Base-by-base conservation (phyloP, 805 yeast species). In the Monosporozyma aerobia region DNA sequence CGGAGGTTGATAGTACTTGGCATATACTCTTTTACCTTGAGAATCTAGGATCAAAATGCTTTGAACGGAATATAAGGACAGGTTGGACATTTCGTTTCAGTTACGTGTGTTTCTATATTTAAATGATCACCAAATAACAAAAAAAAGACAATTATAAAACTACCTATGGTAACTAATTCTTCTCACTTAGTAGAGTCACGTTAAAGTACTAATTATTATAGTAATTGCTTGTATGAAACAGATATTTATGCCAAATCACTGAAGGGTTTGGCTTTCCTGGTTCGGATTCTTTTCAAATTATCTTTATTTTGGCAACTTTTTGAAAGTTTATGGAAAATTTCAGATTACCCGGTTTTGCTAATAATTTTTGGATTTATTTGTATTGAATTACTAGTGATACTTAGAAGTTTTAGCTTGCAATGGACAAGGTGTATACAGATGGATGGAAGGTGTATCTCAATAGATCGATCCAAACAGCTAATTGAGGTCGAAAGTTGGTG, bases 1-100 rank as follows among this genome's bases (percentile, higher is more conserved):
- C 41, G 89, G 86, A 10, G 85, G 80, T 50, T 76, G 74, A 73
- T 85, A 92, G 75, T 92, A 94, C 65, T 90, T 90, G 57, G 96
- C 84, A 63, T 79, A 86, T 43, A 94, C 71, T 60, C 98, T 75
- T 52, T 81, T 77, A 14, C 96, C 96, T 52, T 83, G 85, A 60
- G 75, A 79, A 68, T 90, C 97, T 59, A 94, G 78, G 58, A 94
- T 79, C 59, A 92, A 70, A 45, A 86, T 75, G 3, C 97, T 94
- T 41, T 85, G 78, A 50, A 92, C 82, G 7, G 97, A 77, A 73
- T 92, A 90, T 54, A 94, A 76, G 8, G 95, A 83, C 39, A 35
- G n/a, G n/a, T 27, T 46, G 25, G 48, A 32, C 48, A 46, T 33
- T 16, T 25, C 22, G 37, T 47, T 33, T 47, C 27, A n/a, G 41